These are phyloP conservation scores for Lepidopterella palustris DNA, from an alignment of 495 filamentous ascomycete genomes.

Conservation along the genomic window DNA sequence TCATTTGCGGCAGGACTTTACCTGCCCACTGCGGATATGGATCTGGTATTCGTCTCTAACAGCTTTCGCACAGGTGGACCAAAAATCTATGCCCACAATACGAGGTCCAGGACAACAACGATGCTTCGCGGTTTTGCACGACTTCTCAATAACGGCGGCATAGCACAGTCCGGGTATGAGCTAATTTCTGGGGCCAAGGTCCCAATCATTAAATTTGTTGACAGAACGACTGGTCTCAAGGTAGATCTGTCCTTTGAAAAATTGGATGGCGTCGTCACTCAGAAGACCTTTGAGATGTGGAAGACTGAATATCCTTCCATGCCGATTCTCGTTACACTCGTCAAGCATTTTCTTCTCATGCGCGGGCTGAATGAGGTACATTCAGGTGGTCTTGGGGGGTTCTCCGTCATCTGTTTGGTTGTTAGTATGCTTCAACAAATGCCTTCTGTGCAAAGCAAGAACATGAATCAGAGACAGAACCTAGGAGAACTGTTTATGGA, in stretches of 20 bases:
- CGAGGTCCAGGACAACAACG: slow-evolving; percentile 12
- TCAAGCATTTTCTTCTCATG: slow-evolving; percentile 91
- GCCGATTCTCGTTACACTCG: slow-evolving; percentile 71
- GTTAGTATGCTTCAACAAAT: slow-evolving; percentile 73
- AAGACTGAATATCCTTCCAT: slow-evolving; percentile 70
- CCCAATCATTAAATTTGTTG: slow-evolving; percentile 86
- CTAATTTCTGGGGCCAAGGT: slow-evolving; percentile 72
- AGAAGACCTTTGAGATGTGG: slow-evolving; percentile 73
- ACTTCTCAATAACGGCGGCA: slow-evolving; percentile 42
- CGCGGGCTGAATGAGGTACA: slow-evolving; percentile 84
- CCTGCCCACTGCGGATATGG: slow-evolving; percentile 87
- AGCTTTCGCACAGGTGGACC: slow-evolving; percentile 44
- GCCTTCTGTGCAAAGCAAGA: slow-evolving; percentile 56
- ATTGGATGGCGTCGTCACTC: slow-evolving; percentile 66
- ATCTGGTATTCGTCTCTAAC: slow-evolving; percentile 75
- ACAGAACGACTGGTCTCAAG: slow-evolving; percentile 62
- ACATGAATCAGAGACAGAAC: slow-evolving; percentile 53
- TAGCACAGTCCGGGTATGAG: slow-evolving; percentile 48
- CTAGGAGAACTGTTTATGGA: slow-evolving; percentile 73
- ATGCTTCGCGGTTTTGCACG: slow-evolving; percentile 43
- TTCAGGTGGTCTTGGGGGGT: slow-evolving; percentile 87
- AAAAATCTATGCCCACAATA: not conserved
- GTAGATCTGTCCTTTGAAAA: slow-evolving; percentile 97
- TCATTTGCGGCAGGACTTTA: slow-evolving; percentile 89
- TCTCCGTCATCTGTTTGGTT: slow-evolving; percentile 90